Base-by-base conservation (phyloP, 106 monocot genomes). In the Dendrobium catenatum region DNA sequence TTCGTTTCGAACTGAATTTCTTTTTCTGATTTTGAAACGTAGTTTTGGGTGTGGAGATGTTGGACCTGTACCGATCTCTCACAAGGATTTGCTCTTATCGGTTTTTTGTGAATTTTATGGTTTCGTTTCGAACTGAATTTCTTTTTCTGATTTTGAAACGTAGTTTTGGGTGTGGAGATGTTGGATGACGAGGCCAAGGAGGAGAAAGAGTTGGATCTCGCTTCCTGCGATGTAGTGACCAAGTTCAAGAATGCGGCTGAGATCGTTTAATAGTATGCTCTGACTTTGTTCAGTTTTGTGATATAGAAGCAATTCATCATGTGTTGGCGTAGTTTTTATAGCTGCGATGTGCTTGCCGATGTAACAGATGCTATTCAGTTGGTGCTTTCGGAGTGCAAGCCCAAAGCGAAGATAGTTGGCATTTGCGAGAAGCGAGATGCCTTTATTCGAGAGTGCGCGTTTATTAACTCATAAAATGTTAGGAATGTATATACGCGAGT, bases 221-320 rank as follows among this genome's bases (percentile, higher is more conserved):
- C 88, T 27, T 93, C 98, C 46, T 78, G 88, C 19, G 98, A 98
- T 47, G 98, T 98, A 56, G 98, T 98, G 54, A 98, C 94, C 40
- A 99, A 95, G 89, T 99, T 95, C 81, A 95, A 99, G 83, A 80
- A 47, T 43, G 93, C 98, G 17, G 95, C 98, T 27, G 98, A 99
- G 76, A 99, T 99, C 80, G 83, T 93, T 37, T 29, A 99, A 99
- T 82, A 95, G 98, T 94, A 86, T 88, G 49, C n/a, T 18, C 16
- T 55, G n/a, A 8, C 17, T 68, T 44, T 15, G 0, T 51, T 51
- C 51, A 51, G 3, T 51, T 51, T 15, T 51, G 15, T 16, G 51
- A 51, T 51, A 51, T 51, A 13, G 13, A 51, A 51, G 13, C 13
- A 13, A 0, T 51, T 13, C 51, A 13, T 51, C 13, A 13, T 51